Conservation (phyloP, 805 yeast genomes). For the Lipomyces oligophaga region DNA sequence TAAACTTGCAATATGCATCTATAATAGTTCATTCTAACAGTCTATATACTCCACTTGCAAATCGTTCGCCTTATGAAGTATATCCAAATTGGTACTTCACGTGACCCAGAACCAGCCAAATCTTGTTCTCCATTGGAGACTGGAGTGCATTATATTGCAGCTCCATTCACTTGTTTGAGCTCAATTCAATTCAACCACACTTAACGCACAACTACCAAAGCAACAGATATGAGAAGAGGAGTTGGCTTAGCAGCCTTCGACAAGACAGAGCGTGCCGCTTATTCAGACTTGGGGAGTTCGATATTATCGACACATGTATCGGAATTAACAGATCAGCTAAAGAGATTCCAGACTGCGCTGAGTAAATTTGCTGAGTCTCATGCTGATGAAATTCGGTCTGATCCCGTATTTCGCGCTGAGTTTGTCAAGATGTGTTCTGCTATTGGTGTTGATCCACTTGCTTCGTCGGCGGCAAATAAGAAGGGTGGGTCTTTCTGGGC, state of each 20-base stretch:
- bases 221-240: constrained; percentile 27
- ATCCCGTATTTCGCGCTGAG: constrained; percentile 62
- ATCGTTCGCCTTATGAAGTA: no score
- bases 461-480: constrained; percentile 33
- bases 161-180: no score
- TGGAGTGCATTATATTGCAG: no score
- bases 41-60: no score
- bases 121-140: no score
- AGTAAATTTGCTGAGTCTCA: constrained; percentile 72
- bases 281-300: constrained; percentile 49
- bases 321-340: constrained; percentile 65
- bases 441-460: constrained; percentile 81
- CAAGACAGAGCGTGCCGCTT: constrained; percentile 40
- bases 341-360: constrained; percentile 72
- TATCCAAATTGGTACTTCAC: no score
- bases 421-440: constrained; percentile 72
- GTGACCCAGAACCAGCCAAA: no score
- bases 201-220: neutral
- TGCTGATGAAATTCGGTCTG: constrained; percentile 58
- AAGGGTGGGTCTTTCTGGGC: constrained; percentile 39
- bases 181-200: neutral
- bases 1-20: no score
- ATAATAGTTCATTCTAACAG: no score
- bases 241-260: constrained; percentile 51
- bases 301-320: constrained; percentile 53